Base-by-base conservation (phyloP, 2,329 filamentous ascomycete species). In the Lasiodiplodia hormozganensis region DNA sequence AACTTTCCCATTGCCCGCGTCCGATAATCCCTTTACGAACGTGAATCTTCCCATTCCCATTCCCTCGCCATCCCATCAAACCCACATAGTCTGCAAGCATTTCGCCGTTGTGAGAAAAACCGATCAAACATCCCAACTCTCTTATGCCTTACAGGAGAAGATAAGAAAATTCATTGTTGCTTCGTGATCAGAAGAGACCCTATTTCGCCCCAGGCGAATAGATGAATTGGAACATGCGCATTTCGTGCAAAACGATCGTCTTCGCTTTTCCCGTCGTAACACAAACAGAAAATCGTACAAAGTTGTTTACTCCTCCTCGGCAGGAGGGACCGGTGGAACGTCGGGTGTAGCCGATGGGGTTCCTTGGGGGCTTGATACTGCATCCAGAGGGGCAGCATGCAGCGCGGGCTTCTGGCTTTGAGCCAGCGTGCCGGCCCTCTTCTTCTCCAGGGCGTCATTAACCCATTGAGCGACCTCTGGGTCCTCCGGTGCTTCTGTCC, bases 401-500 rank as follows among this genome's bases (percentile, higher is more conserved):
- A 68, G 36, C 21, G 96, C 94, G 18, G 96, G 96, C 75, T 92
- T 92, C 60, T 85, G 84, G 18, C 81, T 78, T 60, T 83, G 84
- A 4, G 83, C 84, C 76, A 82, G 86, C 56, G 82, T 82, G 18
- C 88, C 92, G 2, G 84, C 86, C 70, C 83, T 85, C 75, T 89
- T 89, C 74, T 87, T 86, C 71, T 91, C 88, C 52, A 98, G 80
- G 21, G 92, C 91, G 7, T 82, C 83, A 49, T 85, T 86, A 1
- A 97, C 95, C 96, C 96, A 99, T 34, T 88, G 86, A 0, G 93
- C 92, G 5, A 98, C 93, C 77, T 98, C 94, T 47, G 85, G 82
- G 74, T 99, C 95, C 23, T 76, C 76, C 56, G 60, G 70, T 0
- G 73, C 73, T 28, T 77, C 74, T 23, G 75, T 69, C 69, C 74